Conservation (phyloP, 441 rosid genomes). For the Erodium moschatum region DNA sequence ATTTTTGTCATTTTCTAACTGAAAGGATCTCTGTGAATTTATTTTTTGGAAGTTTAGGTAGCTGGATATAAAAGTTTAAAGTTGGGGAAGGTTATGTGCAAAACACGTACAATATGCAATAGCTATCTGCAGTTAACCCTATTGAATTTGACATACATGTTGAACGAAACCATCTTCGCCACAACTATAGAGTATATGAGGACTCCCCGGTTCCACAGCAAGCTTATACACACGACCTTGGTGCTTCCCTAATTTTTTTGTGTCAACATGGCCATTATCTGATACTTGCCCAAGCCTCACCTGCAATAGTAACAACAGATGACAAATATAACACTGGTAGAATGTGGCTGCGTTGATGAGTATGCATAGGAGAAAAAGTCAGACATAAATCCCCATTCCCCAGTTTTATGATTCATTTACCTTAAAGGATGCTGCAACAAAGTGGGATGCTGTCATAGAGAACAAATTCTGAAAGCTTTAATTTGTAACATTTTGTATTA, state of each 20-base stretch:
- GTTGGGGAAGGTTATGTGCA: no score
- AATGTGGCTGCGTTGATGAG: not conserved
- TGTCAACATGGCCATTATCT: slow-evolving; percentile 43
- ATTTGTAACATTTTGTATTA: not conserved
- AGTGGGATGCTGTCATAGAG: not conserved
- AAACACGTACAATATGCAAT: no score
- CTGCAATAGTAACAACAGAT: slow-evolving; percentile 22
- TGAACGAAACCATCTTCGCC: slow-evolving; percentile 71
- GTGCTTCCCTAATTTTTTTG: slow-evolving; percentile 50
- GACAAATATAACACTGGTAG: not conserved
- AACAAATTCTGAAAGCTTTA: not conserved
- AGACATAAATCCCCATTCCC: not conserved
- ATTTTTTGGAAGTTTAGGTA: no score
- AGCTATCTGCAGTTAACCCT: no score
- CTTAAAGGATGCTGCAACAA: not conserved
- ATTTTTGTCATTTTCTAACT: no score
- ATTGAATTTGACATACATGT: slow-evolving; percentile 41
- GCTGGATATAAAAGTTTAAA: no score
- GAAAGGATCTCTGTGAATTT: no score
- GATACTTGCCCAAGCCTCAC: slow-evolving; percentile 53
- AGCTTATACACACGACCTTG: slow-evolving; percentile 45
- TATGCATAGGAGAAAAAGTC: not conserved
- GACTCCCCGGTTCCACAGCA: slow-evolving; percentile 68
- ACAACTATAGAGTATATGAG: slow-evolving; percentile 54
- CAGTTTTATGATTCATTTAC: not conserved